Conservation (phyloP, 495 filamentous ascomycete genomes). For the Penicillium chermesinum region DNA sequence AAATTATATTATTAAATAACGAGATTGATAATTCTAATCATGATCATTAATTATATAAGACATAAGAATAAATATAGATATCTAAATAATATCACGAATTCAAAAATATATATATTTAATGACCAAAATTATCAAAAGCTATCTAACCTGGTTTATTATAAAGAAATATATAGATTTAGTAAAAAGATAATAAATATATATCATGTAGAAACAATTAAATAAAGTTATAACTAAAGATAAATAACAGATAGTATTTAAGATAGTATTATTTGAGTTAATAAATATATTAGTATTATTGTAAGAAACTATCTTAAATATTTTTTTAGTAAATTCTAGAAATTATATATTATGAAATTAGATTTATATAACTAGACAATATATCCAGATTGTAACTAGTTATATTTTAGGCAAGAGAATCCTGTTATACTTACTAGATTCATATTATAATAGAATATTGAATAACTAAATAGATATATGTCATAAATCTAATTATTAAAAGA, state of each 20-base stretch:
- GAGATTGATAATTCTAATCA: too few relatives aligned
- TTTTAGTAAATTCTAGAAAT: not conserved
- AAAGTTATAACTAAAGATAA: too few relatives aligned
- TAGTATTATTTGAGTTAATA: not conserved
- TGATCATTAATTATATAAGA: too few relatives aligned
- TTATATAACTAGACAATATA: not conserved
- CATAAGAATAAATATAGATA: too few relatives aligned
- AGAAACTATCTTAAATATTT: constrained; percentile 1
- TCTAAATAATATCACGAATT: too few relatives aligned
- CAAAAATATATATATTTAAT: too few relatives aligned
- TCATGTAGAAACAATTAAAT: constrained; percentile 21
- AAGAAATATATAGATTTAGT: too few relatives aligned
- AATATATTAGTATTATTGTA: constrained; percentile 9
- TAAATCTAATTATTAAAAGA: not conserved
- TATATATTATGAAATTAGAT: not conserved
- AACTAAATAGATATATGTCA: not conserved
- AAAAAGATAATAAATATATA: too few relatives aligned
- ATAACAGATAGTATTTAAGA: not conserved
- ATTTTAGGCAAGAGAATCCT: not conserved
- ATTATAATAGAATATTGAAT: not conserved
- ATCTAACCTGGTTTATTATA: too few relatives aligned
- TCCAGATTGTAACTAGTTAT: not conserved
- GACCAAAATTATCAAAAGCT: too few relatives aligned
- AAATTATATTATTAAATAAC: too few relatives aligned
- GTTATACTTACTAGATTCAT: not conserved